Percentiles rank a stretch among this genome's conserved stretches.
These are phyloP conservation scores for Psilocybe mexicana DNA, from an alignment of 1,284 basidiomycete genomes.

Conservation along the genomic window DNA sequence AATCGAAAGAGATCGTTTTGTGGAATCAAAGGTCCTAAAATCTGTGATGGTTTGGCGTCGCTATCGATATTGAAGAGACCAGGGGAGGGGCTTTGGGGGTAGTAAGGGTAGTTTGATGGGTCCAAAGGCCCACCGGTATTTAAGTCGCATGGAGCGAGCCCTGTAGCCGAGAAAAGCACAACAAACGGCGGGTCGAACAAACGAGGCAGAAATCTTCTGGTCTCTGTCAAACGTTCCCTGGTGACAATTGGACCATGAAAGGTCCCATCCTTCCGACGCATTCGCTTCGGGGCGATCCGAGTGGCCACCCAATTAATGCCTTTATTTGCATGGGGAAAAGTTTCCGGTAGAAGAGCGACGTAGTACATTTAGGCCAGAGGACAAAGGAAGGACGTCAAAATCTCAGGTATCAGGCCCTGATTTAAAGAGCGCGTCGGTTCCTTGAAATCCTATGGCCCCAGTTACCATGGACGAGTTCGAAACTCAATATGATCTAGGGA, in stretches of 20 bases:
- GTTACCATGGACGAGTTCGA: not conserved
- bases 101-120: not conserved
- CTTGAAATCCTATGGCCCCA: not conserved
- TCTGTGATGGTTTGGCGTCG: not conserved
- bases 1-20: not conserved
- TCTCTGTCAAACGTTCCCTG: conserved; percentile 20
- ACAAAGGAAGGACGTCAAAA: conserved; percentile 12
- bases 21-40: not conserved
- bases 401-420: conserved; percentile 1
- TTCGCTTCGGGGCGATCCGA: conserved; percentile 3
- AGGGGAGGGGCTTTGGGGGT: not conserved
- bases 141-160: not conserved
- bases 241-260: conserved; percentile 17
- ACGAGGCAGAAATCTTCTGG: conserved; percentile 13
- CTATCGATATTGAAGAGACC: not conserved
- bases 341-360: not conserved
- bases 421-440: not conserved
- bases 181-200: conserved; percentile 18
- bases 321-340: conserved; percentile 5
- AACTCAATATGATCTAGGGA: not conserved
- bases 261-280: conserved; percentile 7
- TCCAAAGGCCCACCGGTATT: not conserved
- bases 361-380: not conserved
- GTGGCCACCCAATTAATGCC: not conserved
- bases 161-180: conserved; percentile 1